Base-by-base conservation (phyloP, 140 eudicot genomes). In the Stevia rebaudiana region DNA sequence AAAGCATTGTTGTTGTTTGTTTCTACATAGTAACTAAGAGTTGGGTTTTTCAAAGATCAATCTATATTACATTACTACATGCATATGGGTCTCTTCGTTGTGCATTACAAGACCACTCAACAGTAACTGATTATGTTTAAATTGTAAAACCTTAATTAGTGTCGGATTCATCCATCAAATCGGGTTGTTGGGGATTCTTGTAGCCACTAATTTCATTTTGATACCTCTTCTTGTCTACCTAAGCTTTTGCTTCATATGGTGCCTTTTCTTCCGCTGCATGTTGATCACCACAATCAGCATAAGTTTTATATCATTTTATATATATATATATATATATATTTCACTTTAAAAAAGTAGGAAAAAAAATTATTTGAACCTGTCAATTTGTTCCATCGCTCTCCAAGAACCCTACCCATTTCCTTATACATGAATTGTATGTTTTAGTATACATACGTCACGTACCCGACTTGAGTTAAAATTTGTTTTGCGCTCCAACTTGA, bases 241-340 rank as follows among this genome's bases (percentile, higher is more conserved):
- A 78, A 4, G 98, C 95, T 68, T 49, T 84, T 39, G 86, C 89
- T 77, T 84, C 95, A 47, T 78, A 87, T 50, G 90, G 90, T 43
- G 70, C 95, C 74, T 82, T 91, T 76, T 87, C 94, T 73, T 85
- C 96, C n/a, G 84, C 91, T 28, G n/a, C n/a, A n/a, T 86, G 78
- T 62, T 51, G 43, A 74, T 22, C 18, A 69, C 10, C 55, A 62
- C 9, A 42, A 74, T 22, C 47, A 43, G 31, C 5, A 46, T 21
- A 5, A 4, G 0, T 21, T 8, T 19, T 19, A n/a, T n/a, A n/a
- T n/a, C n/a, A n/a, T n/a, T n/a, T n/a, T n/a, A n/a, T n/a, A n/a
- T n/a, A n/a, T n/a, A n/a, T n/a, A n/a, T n/a, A n/a, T n/a, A n/a
- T n/a, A n/a, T 8, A 16, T 17, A 19, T 5, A 6, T 16, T 16